Evolutionary conservation across 2,329 filamentous ascomycete genomes (phyloP), one percentile per base, ranked within the genome.

Genomic region (Acrocalymma vagum): DNA sequence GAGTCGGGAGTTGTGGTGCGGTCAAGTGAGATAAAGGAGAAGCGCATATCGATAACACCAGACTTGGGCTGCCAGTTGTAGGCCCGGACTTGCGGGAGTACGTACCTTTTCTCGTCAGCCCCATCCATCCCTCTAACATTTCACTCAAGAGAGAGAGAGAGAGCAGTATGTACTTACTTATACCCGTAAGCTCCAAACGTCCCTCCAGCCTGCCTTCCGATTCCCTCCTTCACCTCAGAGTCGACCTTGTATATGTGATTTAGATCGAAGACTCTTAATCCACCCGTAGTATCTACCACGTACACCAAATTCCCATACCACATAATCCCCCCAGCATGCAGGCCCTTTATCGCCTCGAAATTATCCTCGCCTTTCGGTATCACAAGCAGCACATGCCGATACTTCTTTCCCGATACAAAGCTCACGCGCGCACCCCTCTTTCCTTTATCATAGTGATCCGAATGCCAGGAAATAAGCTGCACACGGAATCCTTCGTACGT

Each of bases 261-360:
- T 6, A 50, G 25, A 34, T 50, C 42, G 17, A 50, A 50, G 5
- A 50, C 42, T 7, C 42, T 28, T 18, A 50, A n/a, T 11, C 40
- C 44, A 10, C 38, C 39, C 3, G 32, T 45, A 2, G 44, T 51
- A 29, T 48, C 40, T 4, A 50, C 46, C 9, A 51, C 48, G 21
- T 51, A 51, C 6, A 51, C 15, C 9, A 51, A 22, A 14, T 42
- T 51, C 2, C 48, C 44, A 33, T 48, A 51, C 43, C 44, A 51
- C 31, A 38, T 31, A 11, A 48, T 36, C 2, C 44, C 44, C 11
- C 48, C 44, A 6, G 48, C 48, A 30, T 51, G 48, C 25, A 48
- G 22, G 7, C 38, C 31, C 26, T 33, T 33, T 25, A 48, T 48
- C 3, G 44, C 39, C 20, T 44, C 29, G 13, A 51, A 51, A 27